Evolutionary conservation across 306 rosid genomes (phyloP), one percentile per base, ranked within the genome.

Genomic region (Calophaca sinica): DNA sequence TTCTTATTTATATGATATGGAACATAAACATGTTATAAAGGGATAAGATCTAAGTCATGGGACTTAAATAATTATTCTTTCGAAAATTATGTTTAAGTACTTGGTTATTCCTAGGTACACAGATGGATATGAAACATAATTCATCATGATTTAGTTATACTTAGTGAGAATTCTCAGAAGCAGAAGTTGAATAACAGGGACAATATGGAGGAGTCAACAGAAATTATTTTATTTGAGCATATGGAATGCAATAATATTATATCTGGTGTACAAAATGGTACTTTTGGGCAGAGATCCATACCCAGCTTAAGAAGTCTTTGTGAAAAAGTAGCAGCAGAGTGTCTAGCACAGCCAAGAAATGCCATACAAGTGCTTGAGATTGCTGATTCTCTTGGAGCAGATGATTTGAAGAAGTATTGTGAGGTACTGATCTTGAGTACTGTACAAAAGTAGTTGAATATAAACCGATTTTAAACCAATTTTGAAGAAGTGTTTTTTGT

Each of bases 281-380:
- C 72, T 44, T 49, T 58, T 12, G 86, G 61, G 66, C 81, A 52
- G 74, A 81, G 35, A 57, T 55, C 82, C 20, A 53, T 66, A 46
- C 98, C 98, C 20, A 88, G 91, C 84, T 82, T 93, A 61, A 93
- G 87, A 82, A 82, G 93, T 76, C 91, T 90, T 8, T 90, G 96
- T 72, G 96, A 90, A 82, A 90, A 87, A 73, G 93, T 82, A 65
- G 94, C 94, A 31, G 96, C 94, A 4, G 93, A 90, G 60, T 80
- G 83, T 85, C 65, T 93, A 74, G 96, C 90, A 78, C 96, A 93
- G 84, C 96, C 98, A 73, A 88, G 98, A 14, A 93, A 93, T 79
- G 89, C 98, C 39, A 68, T 88, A 20, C 92, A 87, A 65, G 48
- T 93, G 72, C 94, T 93, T 57, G 96, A 93, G 79, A 90, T 93